phyloP scores from a whole-genome alignment of 257 asterid genomes.

The Verbascum thapsus region DNA sequence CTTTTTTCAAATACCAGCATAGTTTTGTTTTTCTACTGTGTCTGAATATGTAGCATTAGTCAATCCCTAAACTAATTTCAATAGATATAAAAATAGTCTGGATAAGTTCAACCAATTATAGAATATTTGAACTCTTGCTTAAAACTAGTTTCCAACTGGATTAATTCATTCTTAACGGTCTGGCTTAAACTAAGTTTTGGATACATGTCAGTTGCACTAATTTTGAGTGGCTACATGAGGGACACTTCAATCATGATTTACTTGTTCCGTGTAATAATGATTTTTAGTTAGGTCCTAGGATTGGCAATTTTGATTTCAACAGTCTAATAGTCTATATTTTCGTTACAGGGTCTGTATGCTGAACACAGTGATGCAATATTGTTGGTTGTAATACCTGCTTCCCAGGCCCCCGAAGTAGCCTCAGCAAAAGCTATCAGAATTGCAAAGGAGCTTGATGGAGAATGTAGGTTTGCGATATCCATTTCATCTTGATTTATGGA shows the following conservation, averaged over 20 bases:
- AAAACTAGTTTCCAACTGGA: conserved; percentile 5
- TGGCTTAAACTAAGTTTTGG: not conserved
- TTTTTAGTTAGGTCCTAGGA: not conserved
- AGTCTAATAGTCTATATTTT: conserved; percentile 3
- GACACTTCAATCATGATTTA: conserved; percentile 12
- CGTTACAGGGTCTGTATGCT: conserved; percentile 53
- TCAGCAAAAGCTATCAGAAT: conserved; percentile 62
- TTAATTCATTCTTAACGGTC: conserved; percentile 2
- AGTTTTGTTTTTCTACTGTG: not conserved
- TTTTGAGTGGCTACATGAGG: not conserved
- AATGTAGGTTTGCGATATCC: conserved; percentile 42
- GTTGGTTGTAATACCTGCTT: conserved; percentile 61
- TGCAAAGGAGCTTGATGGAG: conserved; percentile 68
- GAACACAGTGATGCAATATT: conserved; percentile 65
- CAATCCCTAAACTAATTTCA: conserved; percentile 3
- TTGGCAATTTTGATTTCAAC: not conserved
- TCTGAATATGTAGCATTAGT: no score
- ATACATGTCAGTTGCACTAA: not conserved
- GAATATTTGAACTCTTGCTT: not conserved
- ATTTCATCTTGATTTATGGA: conserved; percentile 14
- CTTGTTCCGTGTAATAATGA: not conserved
- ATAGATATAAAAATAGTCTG: not conserved
- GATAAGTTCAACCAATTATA: not conserved
- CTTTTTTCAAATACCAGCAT: not conserved
- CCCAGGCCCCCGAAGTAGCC: conserved; percentile 66